These are phyloP conservation scores for Erodium trifolium DNA, from an alignment of 441 rosid genomes.

Conservation along the genomic window DNA sequence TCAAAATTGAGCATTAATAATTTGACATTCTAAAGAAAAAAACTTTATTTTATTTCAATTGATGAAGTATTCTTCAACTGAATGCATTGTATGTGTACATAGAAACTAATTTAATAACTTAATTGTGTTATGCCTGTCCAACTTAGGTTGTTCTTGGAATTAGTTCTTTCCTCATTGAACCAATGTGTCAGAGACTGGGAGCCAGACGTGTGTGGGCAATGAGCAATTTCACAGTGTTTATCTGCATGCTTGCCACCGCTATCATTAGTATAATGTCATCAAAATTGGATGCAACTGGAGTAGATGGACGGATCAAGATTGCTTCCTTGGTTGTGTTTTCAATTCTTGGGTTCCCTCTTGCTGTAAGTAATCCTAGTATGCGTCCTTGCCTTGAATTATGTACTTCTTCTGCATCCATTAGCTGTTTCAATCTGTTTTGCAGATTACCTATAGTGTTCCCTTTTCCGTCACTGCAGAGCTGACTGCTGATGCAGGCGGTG, in stretches of 20 bases:
- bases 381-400: no score
- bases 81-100: neutral
- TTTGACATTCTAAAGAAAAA: no score
- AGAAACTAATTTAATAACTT: neutral
- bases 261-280: slow-evolving; percentile 63
- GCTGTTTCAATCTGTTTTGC: slow-evolving; percentile 24
- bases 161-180: slow-evolving; percentile 79
- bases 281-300: slow-evolving; percentile 38
- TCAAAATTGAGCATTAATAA: slow-evolving; percentile 29
- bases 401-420: slow-evolving; percentile 8
- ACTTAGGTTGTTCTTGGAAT: slow-evolving; percentile 90
- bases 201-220: slow-evolving; percentile 79
- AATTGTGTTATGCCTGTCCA: slow-evolving; percentile 11
- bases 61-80: neutral
- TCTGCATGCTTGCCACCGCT: slow-evolving; percentile 75
- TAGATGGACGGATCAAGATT: slow-evolving; percentile 45
- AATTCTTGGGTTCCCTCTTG: slow-evolving; percentile 91
- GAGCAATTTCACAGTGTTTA: slow-evolving; percentile 75
- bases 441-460: slow-evolving; percentile 92
- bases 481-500: slow-evolving; percentile 93
- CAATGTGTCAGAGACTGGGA: slow-evolving; percentile 78
- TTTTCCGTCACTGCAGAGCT: slow-evolving; percentile 87
- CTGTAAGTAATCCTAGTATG: no score
- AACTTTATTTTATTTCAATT: no score
- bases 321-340: slow-evolving; percentile 74